Evolutionary conservation across 2,329 filamentous ascomycete genomes (phyloP), one percentile per base, ranked within the genome.

Genomic region (Neoarthrinium moseri): DNA sequence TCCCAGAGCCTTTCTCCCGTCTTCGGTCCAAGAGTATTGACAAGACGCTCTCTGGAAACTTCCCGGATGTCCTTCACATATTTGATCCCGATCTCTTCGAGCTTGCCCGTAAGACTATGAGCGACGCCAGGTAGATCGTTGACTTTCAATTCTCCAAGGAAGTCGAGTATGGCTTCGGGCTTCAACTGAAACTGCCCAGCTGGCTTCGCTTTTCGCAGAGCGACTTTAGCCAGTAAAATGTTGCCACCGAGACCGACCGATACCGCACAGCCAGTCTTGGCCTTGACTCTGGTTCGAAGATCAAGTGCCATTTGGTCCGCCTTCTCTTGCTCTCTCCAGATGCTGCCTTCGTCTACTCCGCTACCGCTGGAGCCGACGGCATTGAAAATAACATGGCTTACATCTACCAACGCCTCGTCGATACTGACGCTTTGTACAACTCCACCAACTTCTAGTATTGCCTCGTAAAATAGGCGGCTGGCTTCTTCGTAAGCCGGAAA

Each of bases 391-490:
- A 88, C 68, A 4, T 73, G 71, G 3, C 89, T 94, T 26, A 91
- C 78, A 64, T 99, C 94, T 13, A 99, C 71, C 6, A 99, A 77
- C 1, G 91, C 94, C 67, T 99, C 95, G 55, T 99, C 95, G 36
- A 99, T 88, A 60, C 94, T 97, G 43, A 99, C 92, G 59, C 94
- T 97, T 63, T 99, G 94, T 0, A 97, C 90, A 15, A 89, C 68
- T 2, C 91, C 92, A 15, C 87, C 90, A 7, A 91, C 75, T 5
- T 82, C 79, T 26, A 97, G 68, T 10, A 99, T 89, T 2, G 85
- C 83, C 50, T 89, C 84, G 57, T 99, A 99, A 56, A 99, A 99
- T 3, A 82, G 76, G 46, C 81, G 79, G 59, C 94, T 99, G 1
- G 91, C 90, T 49, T 91, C 87, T 71, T 99, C 94, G 56, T 99